A percentile compares a stretch with the other conserved stretches of the same genome.
Evolutionary conservation across 2,329 filamentous ascomycete genomes (phyloP).

Genomic region (Fusarium redolens): DNA sequence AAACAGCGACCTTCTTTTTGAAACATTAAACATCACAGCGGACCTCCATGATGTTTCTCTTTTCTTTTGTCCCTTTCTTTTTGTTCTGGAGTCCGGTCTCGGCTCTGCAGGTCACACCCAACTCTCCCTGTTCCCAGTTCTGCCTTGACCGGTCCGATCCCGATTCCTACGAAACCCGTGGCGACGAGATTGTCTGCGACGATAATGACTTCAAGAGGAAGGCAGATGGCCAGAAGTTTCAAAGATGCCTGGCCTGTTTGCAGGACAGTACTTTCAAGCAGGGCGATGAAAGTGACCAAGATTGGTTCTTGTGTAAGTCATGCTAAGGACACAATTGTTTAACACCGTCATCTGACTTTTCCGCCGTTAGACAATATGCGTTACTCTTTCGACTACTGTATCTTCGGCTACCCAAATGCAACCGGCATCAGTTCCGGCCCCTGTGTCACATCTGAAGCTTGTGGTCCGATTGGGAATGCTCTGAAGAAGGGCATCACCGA

Average conservation of each 20-base stretch:
- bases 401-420: slow-evolving; percentile 64
- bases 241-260: slow-evolving; percentile 63
- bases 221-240: slow-evolving; percentile 57
- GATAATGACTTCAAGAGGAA: slow-evolving; percentile 57
- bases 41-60: slow-evolving; percentile 7
- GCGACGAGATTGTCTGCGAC: slow-evolving; percentile 60
- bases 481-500: slow-evolving; percentile 56
- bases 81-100: slow-evolving; percentile 43
- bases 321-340: neutral
- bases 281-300: slow-evolving; percentile 62
- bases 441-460: slow-evolving; percentile 63
- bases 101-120: slow-evolving; percentile 62
- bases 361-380: slow-evolving; percentile 61
- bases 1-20: slow-evolving; percentile 7
- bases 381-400: slow-evolving; percentile 63
- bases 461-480: slow-evolving; percentile 56
- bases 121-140: slow-evolving; percentile 64
- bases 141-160: slow-evolving; percentile 61
- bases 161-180: slow-evolving; percentile 57
- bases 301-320: slow-evolving; percentile 68
- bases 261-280: slow-evolving; percentile 62
- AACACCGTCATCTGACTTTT: neutral
- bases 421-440: slow-evolving; percentile 58
- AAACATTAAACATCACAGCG: slow-evolving; percentile 7
- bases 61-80: slow-evolving; percentile 9